These are phyloP conservation scores for Tulasnella sp. DNA, from an alignment of 768 basidiomycete species.

Conservation along the genomic window DNA sequence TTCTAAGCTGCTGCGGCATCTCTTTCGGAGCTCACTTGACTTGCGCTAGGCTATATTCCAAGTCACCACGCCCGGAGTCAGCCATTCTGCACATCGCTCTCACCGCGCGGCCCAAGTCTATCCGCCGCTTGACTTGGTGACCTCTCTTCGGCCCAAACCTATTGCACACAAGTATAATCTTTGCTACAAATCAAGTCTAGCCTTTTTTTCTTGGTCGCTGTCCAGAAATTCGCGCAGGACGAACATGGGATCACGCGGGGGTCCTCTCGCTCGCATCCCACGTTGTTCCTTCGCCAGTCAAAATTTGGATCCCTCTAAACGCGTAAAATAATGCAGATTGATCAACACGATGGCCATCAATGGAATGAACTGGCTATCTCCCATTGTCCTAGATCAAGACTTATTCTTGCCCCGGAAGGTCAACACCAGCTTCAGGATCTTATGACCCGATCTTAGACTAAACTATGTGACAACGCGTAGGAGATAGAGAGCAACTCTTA, in stretches of 20 bases:
- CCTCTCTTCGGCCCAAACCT: neutral
- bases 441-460: neutral
- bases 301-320: neutral
- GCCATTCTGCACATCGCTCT: neutral
- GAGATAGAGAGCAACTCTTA: neutral
- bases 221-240: neutral
- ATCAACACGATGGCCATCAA: neutral
- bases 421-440: neutral
- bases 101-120: neutral
- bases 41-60: neutral
- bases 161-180: neutral
- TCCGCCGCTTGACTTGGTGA: neutral
- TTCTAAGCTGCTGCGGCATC: neutral
- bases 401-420: neutral
- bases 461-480: neutral
- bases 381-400: neutral
- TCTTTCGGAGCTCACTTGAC: neutral
- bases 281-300: neutral
- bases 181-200: neutral
- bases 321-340: neutral
- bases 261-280: no score
- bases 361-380: neutral
- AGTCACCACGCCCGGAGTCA: neutral
- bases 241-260: neutral
- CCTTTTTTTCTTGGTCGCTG: neutral